These are phyloP conservation scores for Carex parvula DNA, from an alignment of 176 grass and related monocot genomes.

Conservation along the genomic window DNA sequence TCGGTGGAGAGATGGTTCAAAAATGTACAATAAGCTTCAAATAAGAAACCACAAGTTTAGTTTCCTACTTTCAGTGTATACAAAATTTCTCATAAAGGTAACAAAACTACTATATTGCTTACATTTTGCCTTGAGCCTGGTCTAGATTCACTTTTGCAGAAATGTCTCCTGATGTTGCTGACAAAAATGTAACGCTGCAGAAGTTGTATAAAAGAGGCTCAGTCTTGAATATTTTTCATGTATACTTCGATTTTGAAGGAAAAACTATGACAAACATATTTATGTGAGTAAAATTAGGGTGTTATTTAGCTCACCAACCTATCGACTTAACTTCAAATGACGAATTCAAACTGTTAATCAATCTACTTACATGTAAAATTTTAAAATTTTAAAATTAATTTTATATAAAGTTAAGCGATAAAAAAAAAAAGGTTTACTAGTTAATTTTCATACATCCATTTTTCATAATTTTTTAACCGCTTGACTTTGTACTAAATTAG, in stretches of 20 bases:
- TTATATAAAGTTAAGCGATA: too few species aligned
- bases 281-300: too few species aligned
- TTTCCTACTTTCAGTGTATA: background rate
- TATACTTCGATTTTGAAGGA: background rate
- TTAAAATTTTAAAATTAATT: too few species aligned
- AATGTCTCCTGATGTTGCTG: background rate
- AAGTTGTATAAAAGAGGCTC: background rate
- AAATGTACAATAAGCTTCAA: background rate
- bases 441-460: too few species aligned
- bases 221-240: background rate
- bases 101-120: constrained; percentile 4
- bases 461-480: too few species aligned
- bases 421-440: too few species aligned
- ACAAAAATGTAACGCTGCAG: background rate
- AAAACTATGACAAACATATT: background rate
- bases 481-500: too few species aligned
- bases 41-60: background rate
- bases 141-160: background rate
- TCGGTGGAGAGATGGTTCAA: background rate
- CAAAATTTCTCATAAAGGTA: background rate
- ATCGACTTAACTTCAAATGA: too few species aligned
- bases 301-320: too few species aligned
- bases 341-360: too few species aligned
- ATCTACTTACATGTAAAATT: too few species aligned
- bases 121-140: background rate